phyloP scores from a whole-genome alignment of 78 protist species.

The slime mould (Dictyostelium discoideum) region DNA sequence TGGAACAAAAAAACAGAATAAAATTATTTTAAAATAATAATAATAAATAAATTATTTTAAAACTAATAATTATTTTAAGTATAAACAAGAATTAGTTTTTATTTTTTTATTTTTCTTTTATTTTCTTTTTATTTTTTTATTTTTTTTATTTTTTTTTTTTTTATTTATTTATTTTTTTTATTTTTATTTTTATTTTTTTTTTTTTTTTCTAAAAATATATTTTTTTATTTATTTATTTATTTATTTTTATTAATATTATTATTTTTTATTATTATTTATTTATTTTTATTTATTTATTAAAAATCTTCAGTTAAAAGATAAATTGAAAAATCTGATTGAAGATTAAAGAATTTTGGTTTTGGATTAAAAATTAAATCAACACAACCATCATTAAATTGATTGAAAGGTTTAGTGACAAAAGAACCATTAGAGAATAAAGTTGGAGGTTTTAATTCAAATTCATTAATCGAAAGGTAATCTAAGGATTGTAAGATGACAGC shows the following conservation, averaged over 20 bases:
- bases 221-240: neutral
- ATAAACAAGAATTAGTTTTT: no score
- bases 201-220: no score
- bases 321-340: constrained; percentile 4
- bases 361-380: neutral
- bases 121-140: no score
- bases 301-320: constrained; percentile 4
- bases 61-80: no score
- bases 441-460: neutral
- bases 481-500: neutral
- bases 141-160: no score
- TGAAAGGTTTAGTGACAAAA: neutral
- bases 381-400: neutral
- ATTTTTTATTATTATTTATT: neutral
- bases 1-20: no score
- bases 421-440: neutral
- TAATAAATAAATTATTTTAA: no score
- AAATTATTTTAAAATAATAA: no score
- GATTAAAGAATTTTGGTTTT: neutral
- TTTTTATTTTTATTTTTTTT: no score
- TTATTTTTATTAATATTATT: neutral
- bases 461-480: neutral
- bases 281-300: neutral
- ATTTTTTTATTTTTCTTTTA: no score
- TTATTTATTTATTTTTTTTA: no score